These are phyloP conservation scores for Orobanche coerulescens DNA, from an alignment of 257 asterid species.

Conservation along the genomic window DNA sequence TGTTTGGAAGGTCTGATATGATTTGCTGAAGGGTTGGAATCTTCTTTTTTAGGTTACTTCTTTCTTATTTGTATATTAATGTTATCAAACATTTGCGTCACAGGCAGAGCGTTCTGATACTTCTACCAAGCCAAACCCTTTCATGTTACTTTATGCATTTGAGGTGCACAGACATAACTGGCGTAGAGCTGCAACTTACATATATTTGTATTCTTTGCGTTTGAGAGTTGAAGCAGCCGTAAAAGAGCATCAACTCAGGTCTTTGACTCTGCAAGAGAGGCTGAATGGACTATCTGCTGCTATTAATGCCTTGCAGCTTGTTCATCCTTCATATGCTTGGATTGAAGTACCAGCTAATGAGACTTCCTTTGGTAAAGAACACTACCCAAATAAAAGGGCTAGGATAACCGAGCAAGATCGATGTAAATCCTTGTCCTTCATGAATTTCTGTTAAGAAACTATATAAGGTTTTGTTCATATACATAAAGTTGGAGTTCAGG, in stretches of 20 bases:
- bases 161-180: constrained; percentile 88
- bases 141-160: constrained; percentile 79
- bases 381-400: constrained; percentile 76
- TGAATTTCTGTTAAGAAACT: constrained; percentile 16
- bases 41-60: constrained; percentile 12
- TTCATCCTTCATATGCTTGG: constrained; percentile 93
- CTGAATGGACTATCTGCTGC: constrained; percentile 81
- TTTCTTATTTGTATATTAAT: constrained; percentile 13
- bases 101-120: constrained; percentile 94
- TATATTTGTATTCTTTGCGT: constrained; percentile 56
- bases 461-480: constrained; percentile 8
- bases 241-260: constrained; percentile 56
- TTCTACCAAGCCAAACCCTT: constrained; percentile 77
- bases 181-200: constrained; percentile 88
- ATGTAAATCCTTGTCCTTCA: constrained; percentile 34
- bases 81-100: constrained; percentile 23
- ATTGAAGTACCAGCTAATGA: constrained; percentile 57
- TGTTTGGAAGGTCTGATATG: constrained; percentile 74
- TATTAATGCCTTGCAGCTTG: constrained; percentile 89
- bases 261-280: constrained; percentile 74
- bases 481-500: background rate
- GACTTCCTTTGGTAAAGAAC: constrained; percentile 34
- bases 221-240: constrained; percentile 56
- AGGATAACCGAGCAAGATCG: constrained; percentile 55
- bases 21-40: constrained; percentile 9